phyloP scores from a whole-genome alignment of 2,329 filamentous ascomycete species.

The Xylariales sp. region DNA sequence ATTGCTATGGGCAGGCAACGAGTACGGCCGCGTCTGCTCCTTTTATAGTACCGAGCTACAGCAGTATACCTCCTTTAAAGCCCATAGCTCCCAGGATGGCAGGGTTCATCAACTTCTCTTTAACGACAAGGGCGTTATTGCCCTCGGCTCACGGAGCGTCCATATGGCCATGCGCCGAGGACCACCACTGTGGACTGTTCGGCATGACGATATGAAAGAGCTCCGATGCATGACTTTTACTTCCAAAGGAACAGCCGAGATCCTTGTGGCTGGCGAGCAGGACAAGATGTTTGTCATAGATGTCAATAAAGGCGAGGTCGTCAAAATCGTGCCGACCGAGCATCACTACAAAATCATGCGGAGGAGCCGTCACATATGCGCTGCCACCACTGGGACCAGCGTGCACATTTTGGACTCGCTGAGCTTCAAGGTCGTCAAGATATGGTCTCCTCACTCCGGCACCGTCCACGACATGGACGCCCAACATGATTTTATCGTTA shows the following conservation, averaged over 20 bases:
- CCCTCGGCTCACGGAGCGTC: constrained; percentile 75
- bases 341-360: constrained; percentile 90
- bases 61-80: constrained; percentile 85
- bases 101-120: constrained; percentile 84
- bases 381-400: constrained; percentile 75
- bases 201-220: constrained; percentile 74
- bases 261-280: constrained; percentile 85
- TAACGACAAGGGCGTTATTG: constrained; percentile 85
- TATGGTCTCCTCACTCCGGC: constrained; percentile 86
- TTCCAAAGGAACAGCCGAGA: constrained; percentile 75
- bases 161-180: constrained; percentile 87
- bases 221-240: constrained; percentile 95
- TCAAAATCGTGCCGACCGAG: constrained; percentile 67
- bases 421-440: constrained; percentile 73
- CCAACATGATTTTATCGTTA: constrained; percentile 90
- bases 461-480: constrained; percentile 96
- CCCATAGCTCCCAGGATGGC: constrained; percentile 69
- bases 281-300: constrained; percentile 76
- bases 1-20: constrained; percentile 88
- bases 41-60: constrained; percentile 84
- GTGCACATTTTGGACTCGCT: constrained; percentile 83
- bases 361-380: constrained; percentile 84
- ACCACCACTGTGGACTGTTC: constrained; percentile 82
- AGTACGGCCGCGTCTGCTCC: constrained; percentile 83
- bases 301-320: constrained; percentile 65